A percentile compares a stretch with the other conserved stretches of the same genome.
These are phyloP conservation scores for Friedmanniomyces endolithicus DNA, from an alignment of 495 filamentous ascomycete genomes.

Conservation along the genomic window DNA sequence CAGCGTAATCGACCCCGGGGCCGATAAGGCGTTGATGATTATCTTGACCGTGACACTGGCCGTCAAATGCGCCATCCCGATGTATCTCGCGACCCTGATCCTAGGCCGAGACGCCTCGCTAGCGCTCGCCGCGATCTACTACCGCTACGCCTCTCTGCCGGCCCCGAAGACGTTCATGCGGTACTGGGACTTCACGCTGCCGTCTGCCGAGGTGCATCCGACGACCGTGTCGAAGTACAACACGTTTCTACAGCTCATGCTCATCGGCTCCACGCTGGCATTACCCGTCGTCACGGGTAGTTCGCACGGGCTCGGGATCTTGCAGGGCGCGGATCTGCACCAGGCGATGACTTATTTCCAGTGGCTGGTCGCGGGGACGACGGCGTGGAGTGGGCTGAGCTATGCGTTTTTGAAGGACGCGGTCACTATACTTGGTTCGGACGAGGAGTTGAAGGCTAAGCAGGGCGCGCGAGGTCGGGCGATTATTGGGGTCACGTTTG, in stretches of 20 bases:
- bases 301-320: background rate
- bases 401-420: constrained; percentile 29
- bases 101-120: constrained; percentile 81
- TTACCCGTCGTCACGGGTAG: constrained; percentile 19
- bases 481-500: constrained; percentile 29
- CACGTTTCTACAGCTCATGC: constrained; percentile 32
- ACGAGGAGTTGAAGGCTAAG: constrained; percentile 31
- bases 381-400: constrained; percentile 30
- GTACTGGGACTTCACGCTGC: constrained; percentile 97
- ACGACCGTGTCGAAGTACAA: constrained; percentile 72
- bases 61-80: constrained; percentile 63
- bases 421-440: constrained; percentile 30
- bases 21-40: constrained; percentile 92
- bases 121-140: constrained; percentile 83
- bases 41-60: constrained; percentile 73
- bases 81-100: constrained; percentile 79
- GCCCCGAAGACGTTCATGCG: constrained; percentile 79
- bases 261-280: constrained; percentile 30
- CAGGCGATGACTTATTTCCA: constrained; percentile 22
- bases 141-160: constrained; percentile 84
- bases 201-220: constrained; percentile 82
- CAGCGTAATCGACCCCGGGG: constrained; percentile 93
- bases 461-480: constrained; percentile 30
- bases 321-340: constrained; percentile 19
- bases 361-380: constrained; percentile 30